Conservation (phyloP, 2,329 filamentous ascomycete species). For the Aspergillus japonicus region DNA sequence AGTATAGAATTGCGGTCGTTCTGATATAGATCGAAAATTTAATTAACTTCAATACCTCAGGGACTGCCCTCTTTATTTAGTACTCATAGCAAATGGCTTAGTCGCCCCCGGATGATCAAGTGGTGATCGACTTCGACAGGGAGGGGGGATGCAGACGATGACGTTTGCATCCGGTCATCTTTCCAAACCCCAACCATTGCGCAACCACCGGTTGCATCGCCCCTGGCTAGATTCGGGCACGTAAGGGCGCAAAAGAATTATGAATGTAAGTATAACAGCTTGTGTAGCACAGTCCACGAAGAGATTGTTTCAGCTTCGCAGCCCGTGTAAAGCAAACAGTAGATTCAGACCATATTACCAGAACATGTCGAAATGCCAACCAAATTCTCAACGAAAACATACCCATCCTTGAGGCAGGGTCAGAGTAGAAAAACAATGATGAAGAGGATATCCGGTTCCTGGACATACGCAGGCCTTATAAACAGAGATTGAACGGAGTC, state of each 20-base stretch:
- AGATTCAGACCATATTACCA: conserved; percentile 9
- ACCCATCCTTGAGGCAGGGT: background rate
- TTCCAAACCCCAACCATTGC: background rate
- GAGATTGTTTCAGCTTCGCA: conserved; percentile 2
- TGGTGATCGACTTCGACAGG: background rate
- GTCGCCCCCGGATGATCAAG: background rate
- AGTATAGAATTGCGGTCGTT: background rate
- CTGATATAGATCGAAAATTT: background rate
- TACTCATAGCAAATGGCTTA: background rate
- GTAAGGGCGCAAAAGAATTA: background rate
- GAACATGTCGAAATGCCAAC: conserved; percentile 9
- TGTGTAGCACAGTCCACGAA: background rate
- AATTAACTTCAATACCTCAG: background rate
- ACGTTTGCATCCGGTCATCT: conserved; percentile 7
- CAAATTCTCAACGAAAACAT: background rate
- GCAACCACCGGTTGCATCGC: background rate
- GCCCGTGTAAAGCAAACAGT: background rate
- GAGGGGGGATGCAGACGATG: background rate
- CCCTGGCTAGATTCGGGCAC: background rate
- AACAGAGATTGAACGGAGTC: background rate
- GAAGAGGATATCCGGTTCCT: background rate
- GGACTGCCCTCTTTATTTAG: background rate
- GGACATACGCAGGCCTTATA: background rate
- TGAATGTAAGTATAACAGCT: background rate
- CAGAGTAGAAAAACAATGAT: background rate